A percentile compares a stretch with the other conserved stretches of the same genome.
Evolutionary conservation across 139 green algal genomes (phyloP).

Genomic region (Eudorina sp.): DNA sequence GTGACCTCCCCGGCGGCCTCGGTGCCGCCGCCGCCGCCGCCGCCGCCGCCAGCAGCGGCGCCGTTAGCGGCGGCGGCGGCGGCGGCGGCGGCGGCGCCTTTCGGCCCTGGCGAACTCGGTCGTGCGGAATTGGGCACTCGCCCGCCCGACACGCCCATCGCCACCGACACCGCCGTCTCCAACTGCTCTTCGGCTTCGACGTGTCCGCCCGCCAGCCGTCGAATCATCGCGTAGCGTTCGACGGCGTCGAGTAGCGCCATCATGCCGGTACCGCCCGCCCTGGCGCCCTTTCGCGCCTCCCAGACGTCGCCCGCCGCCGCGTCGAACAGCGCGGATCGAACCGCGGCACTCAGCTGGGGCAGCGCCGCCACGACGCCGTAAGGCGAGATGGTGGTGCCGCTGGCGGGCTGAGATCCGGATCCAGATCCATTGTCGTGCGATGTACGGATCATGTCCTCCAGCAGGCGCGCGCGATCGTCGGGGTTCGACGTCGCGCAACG

Average conservation of each 20-base stretch:
- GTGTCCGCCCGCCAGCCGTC: conserved; percentile 1
- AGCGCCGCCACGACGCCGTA: conserved; percentile 28
- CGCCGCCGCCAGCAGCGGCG: not conserved
- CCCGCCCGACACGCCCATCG: not conserved
- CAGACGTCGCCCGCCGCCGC: not conserved
- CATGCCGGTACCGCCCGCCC: not conserved
- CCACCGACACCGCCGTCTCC: conserved; percentile 4
- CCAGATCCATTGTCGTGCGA: not conserved
- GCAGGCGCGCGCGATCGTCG: not conserved
- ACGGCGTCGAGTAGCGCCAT: conserved; percentile 3
- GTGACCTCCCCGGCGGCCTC: not conserved
- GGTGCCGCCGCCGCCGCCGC: not conserved
- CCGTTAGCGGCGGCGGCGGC: not conserved
- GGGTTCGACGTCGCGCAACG: not conserved
- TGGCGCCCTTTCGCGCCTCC: not conserved
- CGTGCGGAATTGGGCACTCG: not conserved
- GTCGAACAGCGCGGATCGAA: not conserved
- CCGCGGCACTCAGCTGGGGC: not conserved
- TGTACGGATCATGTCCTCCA: conserved; percentile 27
- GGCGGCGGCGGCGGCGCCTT: not conserved
- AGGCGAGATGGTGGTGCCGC: not conserved
- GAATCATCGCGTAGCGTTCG: conserved; percentile 33
- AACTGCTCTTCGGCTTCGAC: conserved; percentile 32
- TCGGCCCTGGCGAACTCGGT: not conserved
- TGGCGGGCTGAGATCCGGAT: not conserved